Base-by-base conservation (phyloP, 768 basidiomycete species). In the Lyophyllum decastes region DNA sequence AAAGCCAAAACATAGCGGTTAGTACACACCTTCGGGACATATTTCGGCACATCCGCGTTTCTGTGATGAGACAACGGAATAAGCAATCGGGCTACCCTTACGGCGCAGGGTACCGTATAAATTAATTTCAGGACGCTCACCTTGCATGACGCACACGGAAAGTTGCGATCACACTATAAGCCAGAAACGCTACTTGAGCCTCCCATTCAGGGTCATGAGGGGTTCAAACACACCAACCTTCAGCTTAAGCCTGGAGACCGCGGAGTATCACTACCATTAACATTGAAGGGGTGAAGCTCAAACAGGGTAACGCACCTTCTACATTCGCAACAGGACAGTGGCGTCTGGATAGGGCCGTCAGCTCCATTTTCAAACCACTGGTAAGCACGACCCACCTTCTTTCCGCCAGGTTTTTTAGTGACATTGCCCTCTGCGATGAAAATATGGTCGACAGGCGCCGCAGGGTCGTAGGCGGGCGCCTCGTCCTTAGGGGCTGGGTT, bases 11-110 rank as follows among this genome's bases (percentile, higher is more conserved):
- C 5, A n/a, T 11, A 12, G 17, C 22, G 8, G 21, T 24, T 2
- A 19, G 16, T 25, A 61, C 73, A n/a, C 52, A 84, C 85, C 85
- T 65, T 85, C 82, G 21, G 85, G 85, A 65, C 85, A 86, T 61
- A 87, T 87, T 64, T 86, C 84, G 16, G 84, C 82, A 57, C 84
- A 86, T 1, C 87, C 84, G 35, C 85, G 80, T 76, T 86, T 85
- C 65, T 83, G 57, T 67, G 64, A 67, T 41, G 4, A 72, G 30
- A 57, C 25, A 17, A 56, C 10, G 59, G 3, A 38, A 38, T 38
- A 3, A 38, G 35, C 35, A 38, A 38, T 38, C 35, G 35, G 3
- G 11, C 35, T n/a, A 38, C 35, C 16, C 35, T 38, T 17, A 4
- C 16, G 11, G 11, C 9, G 35, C 35, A 11, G 11, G 24, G 51